phyloP scores from a whole-genome alignment of 2,329 filamentous ascomycete genomes.

The Fusarium begoniae region DNA sequence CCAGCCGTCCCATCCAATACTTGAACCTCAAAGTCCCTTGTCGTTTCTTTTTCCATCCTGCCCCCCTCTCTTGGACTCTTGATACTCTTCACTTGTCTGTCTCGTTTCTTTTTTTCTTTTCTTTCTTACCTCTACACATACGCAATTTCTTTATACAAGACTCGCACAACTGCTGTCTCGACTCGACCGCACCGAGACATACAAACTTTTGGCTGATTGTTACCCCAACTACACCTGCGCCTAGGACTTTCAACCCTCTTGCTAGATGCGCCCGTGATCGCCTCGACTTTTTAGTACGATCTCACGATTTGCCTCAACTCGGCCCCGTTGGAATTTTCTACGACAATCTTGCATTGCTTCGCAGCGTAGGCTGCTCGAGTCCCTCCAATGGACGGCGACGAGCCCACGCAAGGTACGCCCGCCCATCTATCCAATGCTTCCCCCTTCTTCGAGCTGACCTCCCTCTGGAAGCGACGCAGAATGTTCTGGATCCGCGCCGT shows the following conservation, averaged over 20 bases:
- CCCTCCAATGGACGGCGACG: conserved; percentile 56
- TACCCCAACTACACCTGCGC: conserved; percentile 13
- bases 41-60: conserved; percentile 34
- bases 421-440: neutral
- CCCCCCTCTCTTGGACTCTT: conserved; percentile 24
- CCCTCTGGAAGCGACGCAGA: conserved; percentile 72
- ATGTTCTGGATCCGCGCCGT: conserved; percentile 81
- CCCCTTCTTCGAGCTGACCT: conserved; percentile 24
- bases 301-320: neutral
- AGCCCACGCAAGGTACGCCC: conserved; percentile 54
- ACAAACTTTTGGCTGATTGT: conserved; percentile 4
- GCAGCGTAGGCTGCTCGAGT: conserved; percentile 43
- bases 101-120: conserved; percentile 4
- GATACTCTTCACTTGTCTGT: conserved; percentile 5
- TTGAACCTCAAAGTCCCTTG: conserved; percentile 27
- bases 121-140: conserved; percentile 4
- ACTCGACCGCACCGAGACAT: conserved; percentile 17
- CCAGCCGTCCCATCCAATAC: conserved; percentile 20
- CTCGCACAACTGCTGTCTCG: neutral
- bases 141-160: neutral
- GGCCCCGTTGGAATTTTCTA: conserved; percentile 14
- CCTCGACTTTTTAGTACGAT: conserved; percentile 1
- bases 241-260: conserved; percentile 6
- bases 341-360: conserved; percentile 33
- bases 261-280: conserved; percentile 26